Evolutionary conservation across 2,329 filamentous ascomycete genomes (phyloP).

Genomic region (Lachnellula occidentalis): DNA sequence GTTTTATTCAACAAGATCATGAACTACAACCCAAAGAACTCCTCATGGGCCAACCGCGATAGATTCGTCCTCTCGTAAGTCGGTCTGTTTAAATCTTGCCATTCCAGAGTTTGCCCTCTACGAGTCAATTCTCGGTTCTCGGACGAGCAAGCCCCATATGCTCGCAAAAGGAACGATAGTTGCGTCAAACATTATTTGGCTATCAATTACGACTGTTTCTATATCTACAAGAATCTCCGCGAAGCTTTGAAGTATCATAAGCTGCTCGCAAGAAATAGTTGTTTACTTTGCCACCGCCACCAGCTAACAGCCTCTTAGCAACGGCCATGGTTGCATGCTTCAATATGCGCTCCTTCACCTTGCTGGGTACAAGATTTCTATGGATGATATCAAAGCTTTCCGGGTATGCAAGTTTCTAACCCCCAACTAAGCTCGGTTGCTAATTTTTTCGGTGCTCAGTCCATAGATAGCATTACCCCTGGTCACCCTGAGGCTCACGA

Average conservation of each 20-base stretch:
- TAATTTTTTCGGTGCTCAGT: slow-evolving; percentile 29
- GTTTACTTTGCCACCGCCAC: not conserved
- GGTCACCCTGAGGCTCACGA: slow-evolving; percentile 96
- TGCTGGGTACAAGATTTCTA: slow-evolving; percentile 78
- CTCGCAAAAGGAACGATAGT: too few relatives aligned
- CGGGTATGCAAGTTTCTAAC: slow-evolving; percentile 56
- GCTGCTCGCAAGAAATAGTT: not conserved
- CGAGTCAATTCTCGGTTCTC: not conserved
- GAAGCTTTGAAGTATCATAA: not conserved
- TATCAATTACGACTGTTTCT: too few relatives aligned
- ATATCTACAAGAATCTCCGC: not conserved
- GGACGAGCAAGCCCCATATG: too few relatives aligned
- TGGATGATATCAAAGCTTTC: slow-evolving; percentile 95
- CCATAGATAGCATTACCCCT: slow-evolving; percentile 70
- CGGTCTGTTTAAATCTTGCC: not conserved
- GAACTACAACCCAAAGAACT: slow-evolving; percentile 99
- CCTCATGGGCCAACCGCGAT: slow-evolving; percentile 93
- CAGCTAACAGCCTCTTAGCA: slow-evolving; percentile 48
- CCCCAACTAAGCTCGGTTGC: slow-evolving; percentile 4
- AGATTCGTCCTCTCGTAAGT: slow-evolving; percentile 98
- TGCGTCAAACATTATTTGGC: too few relatives aligned
- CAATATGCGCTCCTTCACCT: slow-evolving; percentile 98
- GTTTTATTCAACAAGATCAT: slow-evolving; percentile 99
- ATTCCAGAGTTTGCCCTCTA: not conserved
- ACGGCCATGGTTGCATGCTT: slow-evolving; percentile 99